Percentiles rank a stretch among this genome's conserved stretches.
Conservation (phyloP, 306 rosid genomes). For the Oxytropis ochrocephala region DNA sequence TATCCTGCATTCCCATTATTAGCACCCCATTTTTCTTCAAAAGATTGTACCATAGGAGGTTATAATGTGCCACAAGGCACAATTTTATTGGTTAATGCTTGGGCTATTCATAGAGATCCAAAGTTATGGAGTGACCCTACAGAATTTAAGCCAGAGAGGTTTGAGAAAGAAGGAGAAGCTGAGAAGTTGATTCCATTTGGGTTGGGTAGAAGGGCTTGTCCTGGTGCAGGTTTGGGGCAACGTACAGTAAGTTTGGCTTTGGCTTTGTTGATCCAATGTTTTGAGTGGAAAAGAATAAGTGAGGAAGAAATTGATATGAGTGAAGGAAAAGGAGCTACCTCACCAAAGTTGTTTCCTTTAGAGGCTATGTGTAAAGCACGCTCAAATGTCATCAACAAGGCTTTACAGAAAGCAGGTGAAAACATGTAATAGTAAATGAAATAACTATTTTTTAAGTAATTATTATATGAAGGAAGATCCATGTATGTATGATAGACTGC, state of each 20-base stretch:
- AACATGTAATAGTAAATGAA: background rate
- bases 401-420: background rate
- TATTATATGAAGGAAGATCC: background rate
- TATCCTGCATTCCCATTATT: slow-evolving; percentile 17
- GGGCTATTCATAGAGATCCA: slow-evolving; percentile 31
- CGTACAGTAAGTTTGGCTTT: slow-evolving; percentile 20
- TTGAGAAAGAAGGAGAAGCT: slow-evolving; percentile 29
- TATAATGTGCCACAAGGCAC: slow-evolving; percentile 13
- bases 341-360: slow-evolving; percentile 7
- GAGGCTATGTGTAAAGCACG: slow-evolving; percentile 20
- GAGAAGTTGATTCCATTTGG: slow-evolving; percentile 25
- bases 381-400: background rate
- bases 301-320: slow-evolving; percentile 19
- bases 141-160: slow-evolving; percentile 23
- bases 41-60: slow-evolving; percentile 24
- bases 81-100: slow-evolving; percentile 23
- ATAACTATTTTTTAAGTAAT: background rate
- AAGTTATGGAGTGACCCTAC: slow-evolving; percentile 20
- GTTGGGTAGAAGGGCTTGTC: slow-evolving; percentile 30
- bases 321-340: slow-evolving; percentile 24
- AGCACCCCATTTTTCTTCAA: slow-evolving; percentile 21
- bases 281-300: slow-evolving; percentile 20
- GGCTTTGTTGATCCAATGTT: slow-evolving; percentile 20
- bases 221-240: slow-evolving; percentile 12
- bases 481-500: background rate